Percentiles rank a stretch among this genome's conserved stretches.
Conservation (phyloP, 1,139 yeast genomes). For the Diutina rugosa region DNA sequence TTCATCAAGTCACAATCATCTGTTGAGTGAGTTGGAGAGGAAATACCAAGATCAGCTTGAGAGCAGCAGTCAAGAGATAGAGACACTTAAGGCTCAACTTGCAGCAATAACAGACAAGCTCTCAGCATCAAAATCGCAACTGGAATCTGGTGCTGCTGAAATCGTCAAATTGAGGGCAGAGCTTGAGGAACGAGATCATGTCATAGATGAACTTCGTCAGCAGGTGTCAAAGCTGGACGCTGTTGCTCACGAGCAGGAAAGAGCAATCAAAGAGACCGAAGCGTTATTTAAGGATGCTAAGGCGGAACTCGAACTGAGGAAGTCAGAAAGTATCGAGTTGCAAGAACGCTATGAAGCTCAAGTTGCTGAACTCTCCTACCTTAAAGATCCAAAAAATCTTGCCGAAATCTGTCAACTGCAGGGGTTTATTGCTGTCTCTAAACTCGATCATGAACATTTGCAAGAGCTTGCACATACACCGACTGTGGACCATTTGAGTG, state of each 20-base stretch:
- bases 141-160: neutral
- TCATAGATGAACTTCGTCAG: neutral
- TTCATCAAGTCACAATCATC: neutral
- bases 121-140: neutral
- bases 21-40: neutral
- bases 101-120: neutral
- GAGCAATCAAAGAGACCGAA: neutral
- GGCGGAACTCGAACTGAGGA: neutral
- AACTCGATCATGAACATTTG: neutral
- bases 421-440: constrained; percentile 4
- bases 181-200: neutral
- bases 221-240: neutral
- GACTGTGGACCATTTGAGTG: constrained; percentile 3
- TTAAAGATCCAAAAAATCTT: neutral
- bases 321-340: neutral
- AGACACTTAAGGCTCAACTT: neutral
- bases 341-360: neutral
- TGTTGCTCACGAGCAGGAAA: neutral
- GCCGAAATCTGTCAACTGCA: neutral
- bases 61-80: neutral
- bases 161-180: neutral
- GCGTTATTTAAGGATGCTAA: neutral
- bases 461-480: neutral
- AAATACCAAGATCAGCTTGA: neutral
- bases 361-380: neutral